These are phyloP conservation scores for Pseudopyrenochaeta lycopersici DNA, from an alignment of 2,329 filamentous ascomycete species.

Conservation along the genomic window DNA sequence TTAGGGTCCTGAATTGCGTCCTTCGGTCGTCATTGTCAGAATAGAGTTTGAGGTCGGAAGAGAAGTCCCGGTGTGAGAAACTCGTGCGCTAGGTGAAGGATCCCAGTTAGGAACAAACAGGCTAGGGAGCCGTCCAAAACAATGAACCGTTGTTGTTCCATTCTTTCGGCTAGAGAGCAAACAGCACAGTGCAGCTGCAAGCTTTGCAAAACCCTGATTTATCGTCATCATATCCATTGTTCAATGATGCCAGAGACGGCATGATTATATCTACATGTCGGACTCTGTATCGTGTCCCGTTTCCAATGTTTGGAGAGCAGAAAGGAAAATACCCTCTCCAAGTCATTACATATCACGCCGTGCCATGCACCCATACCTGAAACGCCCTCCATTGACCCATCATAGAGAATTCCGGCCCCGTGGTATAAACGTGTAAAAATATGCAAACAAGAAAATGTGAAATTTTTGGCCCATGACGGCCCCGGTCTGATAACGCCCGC, in stretches of 20 bases:
- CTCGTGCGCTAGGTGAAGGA: neutral
- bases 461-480: constrained; percentile 41
- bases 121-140: neutral
- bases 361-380: constrained; percentile 29
- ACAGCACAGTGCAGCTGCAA: neutral
- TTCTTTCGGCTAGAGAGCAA: too few species aligned
- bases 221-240: constrained; percentile 9
- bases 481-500: constrained; percentile 38
- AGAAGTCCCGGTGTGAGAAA: neutral
- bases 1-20: neutral
- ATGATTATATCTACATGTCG: constrained; percentile 20
- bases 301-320: constrained; percentile 8
- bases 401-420: constrained; percentile 20
- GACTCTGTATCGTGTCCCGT: constrained; percentile 8
- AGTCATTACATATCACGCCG: constrained; percentile 21
- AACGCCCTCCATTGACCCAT: constrained; percentile 26
- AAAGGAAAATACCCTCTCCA: constrained; percentile 17
- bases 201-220: neutral
- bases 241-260: constrained; percentile 6
- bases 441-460: constrained; percentile 1
- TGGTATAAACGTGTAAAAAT: constrained; percentile 32
- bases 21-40: neutral
- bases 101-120: neutral
- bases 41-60: constrained; percentile 16
- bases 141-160: neutral